These are phyloP conservation scores for Coniferiporia weirii DNA, from an alignment of 1,284 basidiomycete genomes.

Conservation along the genomic window DNA sequence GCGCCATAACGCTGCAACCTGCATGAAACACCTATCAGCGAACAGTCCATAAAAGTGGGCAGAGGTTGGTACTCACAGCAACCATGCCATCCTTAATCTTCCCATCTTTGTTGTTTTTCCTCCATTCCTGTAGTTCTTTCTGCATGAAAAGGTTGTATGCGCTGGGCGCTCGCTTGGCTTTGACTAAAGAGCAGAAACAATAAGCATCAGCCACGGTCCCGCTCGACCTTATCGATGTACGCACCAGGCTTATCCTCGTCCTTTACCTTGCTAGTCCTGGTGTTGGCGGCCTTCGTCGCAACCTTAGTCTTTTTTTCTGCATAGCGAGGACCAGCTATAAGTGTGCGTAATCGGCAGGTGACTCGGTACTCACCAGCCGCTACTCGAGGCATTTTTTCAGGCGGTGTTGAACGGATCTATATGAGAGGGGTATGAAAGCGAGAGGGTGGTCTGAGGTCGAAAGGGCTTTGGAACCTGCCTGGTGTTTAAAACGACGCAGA, in stretches of 20 bases:
- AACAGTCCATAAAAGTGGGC: background rate
- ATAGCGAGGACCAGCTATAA: background rate
- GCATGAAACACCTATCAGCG: constrained; percentile 6
- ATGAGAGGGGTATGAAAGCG: background rate
- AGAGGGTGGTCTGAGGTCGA: background rate
- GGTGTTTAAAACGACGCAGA: background rate
- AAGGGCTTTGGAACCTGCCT: background rate
- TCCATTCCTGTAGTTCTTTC: constrained; percentile 49
- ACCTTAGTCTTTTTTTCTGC: constrained; percentile 47
- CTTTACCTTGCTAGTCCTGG: constrained; percentile 30
- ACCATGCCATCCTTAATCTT: constrained; percentile 47
- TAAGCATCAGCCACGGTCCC: background rate
- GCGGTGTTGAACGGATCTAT: background rate
- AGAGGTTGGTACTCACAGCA: constrained; percentile 32
- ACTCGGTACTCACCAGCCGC: constrained; percentile 10
- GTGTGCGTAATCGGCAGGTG: background rate
- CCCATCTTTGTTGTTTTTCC: constrained; percentile 43
- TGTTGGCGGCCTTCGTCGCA: constrained; percentile 45
- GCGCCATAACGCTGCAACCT: constrained; percentile 52
- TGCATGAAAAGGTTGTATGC: constrained; percentile 53
- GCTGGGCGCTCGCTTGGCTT: constrained; percentile 47
- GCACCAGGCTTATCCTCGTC: constrained; percentile 20
- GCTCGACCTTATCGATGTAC: background rate
- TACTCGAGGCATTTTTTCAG: constrained; percentile 4
- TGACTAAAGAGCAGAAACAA: constrained; percentile 32